These are phyloP conservation scores for Trametopsis cervina DNA, from an alignment of 768 basidiomycete genomes.

Conservation along the genomic window DNA sequence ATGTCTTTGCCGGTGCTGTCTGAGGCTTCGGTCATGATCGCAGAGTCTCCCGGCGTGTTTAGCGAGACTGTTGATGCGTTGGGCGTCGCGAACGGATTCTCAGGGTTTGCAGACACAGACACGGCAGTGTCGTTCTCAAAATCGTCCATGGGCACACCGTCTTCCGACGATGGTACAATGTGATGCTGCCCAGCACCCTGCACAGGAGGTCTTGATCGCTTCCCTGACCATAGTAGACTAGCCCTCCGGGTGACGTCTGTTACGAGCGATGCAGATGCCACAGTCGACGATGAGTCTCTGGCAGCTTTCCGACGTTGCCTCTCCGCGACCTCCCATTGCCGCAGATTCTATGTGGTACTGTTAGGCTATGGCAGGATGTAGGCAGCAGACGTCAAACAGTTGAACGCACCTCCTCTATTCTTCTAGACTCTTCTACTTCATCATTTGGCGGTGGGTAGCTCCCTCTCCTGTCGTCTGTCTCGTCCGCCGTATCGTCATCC, in stretches of 20 bases:
- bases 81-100: constrained; percentile 34
- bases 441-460: constrained; percentile 64
- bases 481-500: constrained; percentile 23
- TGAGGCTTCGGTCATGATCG: constrained; percentile 21
- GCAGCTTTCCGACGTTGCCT: constrained; percentile 67
- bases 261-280: constrained; percentile 39
- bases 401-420: constrained; percentile 63
- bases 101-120: constrained; percentile 33
- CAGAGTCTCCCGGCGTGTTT: constrained; percentile 22
- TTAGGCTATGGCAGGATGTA: no score
- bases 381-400: no score
- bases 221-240: constrained; percentile 46
- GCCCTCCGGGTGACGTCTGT: constrained; percentile 53
- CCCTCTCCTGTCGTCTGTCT: constrained; percentile 22
- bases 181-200: constrained; percentile 38
- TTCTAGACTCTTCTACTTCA: constrained; percentile 58
- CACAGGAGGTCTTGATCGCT: constrained; percentile 29
- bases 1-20: constrained; percentile 6
- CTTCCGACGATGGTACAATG: constrained; percentile 42
- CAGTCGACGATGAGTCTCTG: constrained; percentile 41
- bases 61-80: constrained; percentile 46
- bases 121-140: constrained; percentile 30
- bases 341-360: constrained; percentile 75
- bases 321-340: constrained; percentile 73
- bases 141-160: constrained; percentile 48